Percentiles rank a stretch among this genome's conserved stretches.
Conservation (phyloP, 352 stramenopile genomes). For the Thalassiosira pacifica region DNA sequence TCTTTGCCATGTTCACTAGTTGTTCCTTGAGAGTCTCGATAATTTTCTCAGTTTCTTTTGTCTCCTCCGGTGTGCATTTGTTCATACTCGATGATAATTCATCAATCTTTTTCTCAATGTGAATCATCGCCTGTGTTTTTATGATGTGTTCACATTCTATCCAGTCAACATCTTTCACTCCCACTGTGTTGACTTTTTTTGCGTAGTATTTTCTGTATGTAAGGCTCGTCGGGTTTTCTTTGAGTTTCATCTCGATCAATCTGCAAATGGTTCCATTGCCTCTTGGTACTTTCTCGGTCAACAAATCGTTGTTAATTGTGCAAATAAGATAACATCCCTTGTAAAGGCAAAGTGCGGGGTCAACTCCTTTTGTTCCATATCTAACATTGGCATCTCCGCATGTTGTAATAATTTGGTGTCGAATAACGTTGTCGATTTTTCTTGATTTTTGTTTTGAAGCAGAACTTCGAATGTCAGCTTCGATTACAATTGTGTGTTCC, state of each 20-base stretch:
- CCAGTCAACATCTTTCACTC: conserved; percentile 49
- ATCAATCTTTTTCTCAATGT: conserved; percentile 7
- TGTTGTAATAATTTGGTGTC: too few species aligned
- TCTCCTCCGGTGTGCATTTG: not conserved
- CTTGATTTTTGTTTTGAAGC: not conserved
- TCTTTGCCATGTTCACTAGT: not conserved
- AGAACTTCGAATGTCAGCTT: conserved; percentile 4
- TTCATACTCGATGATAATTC: conserved; percentile 3
- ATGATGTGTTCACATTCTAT: conserved; percentile 37
- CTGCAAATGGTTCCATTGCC: conserved; percentile 46
- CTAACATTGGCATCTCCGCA: too few species aligned
- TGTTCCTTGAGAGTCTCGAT: not conserved
- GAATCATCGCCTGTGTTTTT: conserved; percentile 4
- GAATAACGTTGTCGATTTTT: not conserved
- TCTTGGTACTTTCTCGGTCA: conserved; percentile 41
- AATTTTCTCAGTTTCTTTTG: not conserved
- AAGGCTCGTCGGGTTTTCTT: conserved; percentile 12
- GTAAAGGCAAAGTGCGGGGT: too few species aligned
- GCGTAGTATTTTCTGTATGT: conserved; percentile 49
- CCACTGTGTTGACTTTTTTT: conserved; percentile 50
- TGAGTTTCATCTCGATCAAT: conserved; percentile 36
- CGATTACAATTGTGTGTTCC: conserved; percentile 16
- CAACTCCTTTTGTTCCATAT: too few species aligned
- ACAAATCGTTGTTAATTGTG: conserved; percentile 26
- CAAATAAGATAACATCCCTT: conserved; percentile 12